phyloP scores from a whole-genome alignment of 2,329 filamentous ascomycete species.

The Aspergillus sojae region DNA sequence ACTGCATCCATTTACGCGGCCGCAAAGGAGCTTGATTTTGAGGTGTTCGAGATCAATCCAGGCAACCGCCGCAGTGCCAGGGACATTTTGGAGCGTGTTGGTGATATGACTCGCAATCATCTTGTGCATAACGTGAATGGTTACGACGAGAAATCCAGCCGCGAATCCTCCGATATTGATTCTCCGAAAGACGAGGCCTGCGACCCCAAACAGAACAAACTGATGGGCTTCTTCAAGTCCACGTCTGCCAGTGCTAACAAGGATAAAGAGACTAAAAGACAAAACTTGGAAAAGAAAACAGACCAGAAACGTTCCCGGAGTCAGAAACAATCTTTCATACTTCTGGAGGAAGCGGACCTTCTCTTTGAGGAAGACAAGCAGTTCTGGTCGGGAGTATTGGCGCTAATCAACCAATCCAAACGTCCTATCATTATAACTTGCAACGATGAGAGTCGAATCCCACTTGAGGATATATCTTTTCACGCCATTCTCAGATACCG shows the following conservation, averaged over 20 bases:
- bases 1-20: slow-evolving; percentile 90
- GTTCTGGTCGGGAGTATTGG: slow-evolving; percentile 83
- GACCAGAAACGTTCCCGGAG: slow-evolving; percentile 41
- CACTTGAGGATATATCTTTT: slow-evolving; percentile 71
- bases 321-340: slow-evolving; percentile 92
- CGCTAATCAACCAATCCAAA: slow-evolving; percentile 80
- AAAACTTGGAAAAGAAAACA: slow-evolving; percentile 25
- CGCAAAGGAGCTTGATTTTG: slow-evolving; percentile 87
- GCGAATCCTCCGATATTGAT: slow-evolving; percentile 33
- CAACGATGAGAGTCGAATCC: slow-evolving; percentile 84
- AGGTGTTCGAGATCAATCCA: slow-evolving; percentile 92
- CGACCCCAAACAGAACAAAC: slow-evolving; percentile 74
- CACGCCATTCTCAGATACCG: slow-evolving; percentile 82
- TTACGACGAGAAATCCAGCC: slow-evolving; percentile 28
- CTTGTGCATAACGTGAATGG: slow-evolving; percentile 64
- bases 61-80: slow-evolving; percentile 81
- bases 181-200: slow-evolving; percentile 59
- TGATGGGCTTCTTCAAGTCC: slow-evolving; percentile 78
- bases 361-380: slow-evolving; percentile 94
- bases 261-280: slow-evolving; percentile 19
- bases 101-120: slow-evolving; percentile 96
- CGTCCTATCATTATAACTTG: slow-evolving; percentile 94
- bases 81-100: slow-evolving; percentile 87
- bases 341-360: slow-evolving; percentile 91
- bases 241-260: slow-evolving; percentile 43